Evolutionary conservation across 2,329 filamentous ascomycete species (phyloP).

Genomic region (Aspergillus fumigatiaffinis): DNA sequence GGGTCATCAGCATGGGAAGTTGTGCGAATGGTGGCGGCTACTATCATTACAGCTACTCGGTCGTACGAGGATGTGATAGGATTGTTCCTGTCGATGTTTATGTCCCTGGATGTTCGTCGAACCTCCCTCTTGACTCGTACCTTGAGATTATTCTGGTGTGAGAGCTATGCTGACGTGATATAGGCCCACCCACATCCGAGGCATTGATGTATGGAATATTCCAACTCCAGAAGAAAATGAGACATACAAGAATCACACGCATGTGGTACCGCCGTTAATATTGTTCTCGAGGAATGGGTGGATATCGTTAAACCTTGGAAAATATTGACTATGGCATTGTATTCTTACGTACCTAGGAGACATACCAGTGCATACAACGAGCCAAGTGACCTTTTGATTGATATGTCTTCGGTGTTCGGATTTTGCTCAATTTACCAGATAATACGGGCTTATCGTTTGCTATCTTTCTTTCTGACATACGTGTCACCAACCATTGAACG

Average conservation of each 20-base stretch:
- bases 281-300: background rate
- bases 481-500: background rate
- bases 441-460: background rate
- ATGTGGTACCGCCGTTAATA: constrained; percentile 55
- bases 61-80: constrained; percentile 71
- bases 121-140: background rate
- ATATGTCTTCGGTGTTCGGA: background rate
- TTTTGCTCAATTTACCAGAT: background rate
- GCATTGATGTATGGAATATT: constrained; percentile 65
- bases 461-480: background rate
- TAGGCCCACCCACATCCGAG: constrained; percentile 51
- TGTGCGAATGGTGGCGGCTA: constrained; percentile 84
- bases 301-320: background rate
- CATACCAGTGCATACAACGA: background rate
- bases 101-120: constrained; percentile 70
- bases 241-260: constrained; percentile 52
- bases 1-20: constrained; percentile 82
- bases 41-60: constrained; percentile 83
- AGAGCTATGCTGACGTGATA: constrained; percentile 4
- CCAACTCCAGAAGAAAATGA: constrained; percentile 77
- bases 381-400: background rate
- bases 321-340: background rate
- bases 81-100: constrained; percentile 83
- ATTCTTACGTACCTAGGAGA: background rate
- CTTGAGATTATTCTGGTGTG: constrained; percentile 9